These are phyloP conservation scores for Ascochyta pisi DNA, from an alignment of 2,329 filamentous ascomycete genomes.

Conservation along the genomic window DNA sequence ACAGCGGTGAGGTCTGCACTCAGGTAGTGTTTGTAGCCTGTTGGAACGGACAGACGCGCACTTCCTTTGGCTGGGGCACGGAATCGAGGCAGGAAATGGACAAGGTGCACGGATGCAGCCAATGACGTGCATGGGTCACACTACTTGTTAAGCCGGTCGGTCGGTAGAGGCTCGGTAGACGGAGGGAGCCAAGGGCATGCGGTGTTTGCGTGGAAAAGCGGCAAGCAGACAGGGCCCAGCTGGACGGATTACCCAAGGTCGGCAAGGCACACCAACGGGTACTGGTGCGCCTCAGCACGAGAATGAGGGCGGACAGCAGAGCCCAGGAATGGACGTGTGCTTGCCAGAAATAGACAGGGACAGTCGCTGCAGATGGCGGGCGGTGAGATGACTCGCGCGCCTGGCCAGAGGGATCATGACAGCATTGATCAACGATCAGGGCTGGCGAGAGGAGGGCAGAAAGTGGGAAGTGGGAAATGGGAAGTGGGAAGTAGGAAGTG, in stretches of 20 bases:
- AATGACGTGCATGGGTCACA: neutral
- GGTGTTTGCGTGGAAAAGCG: conserved; percentile 37
- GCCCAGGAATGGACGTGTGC: conserved; percentile 21
- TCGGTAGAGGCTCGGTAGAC: conserved; percentile 24
- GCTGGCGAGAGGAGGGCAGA: conserved; percentile 10
- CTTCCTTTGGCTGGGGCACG: neutral
- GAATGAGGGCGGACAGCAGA: conserved; percentile 36
- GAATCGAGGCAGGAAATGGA: neutral
- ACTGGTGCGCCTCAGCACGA: conserved; percentile 32
- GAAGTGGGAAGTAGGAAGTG: conserved; percentile 20
- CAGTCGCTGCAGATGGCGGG: conserved; percentile 28
- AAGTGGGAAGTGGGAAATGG: conserved; percentile 15
- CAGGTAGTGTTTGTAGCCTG: no score
- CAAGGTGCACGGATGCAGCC: neutral
- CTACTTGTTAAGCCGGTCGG: neutral
- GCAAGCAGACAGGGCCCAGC: conserved; percentile 31
- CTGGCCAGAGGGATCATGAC: conserved; percentile 39
- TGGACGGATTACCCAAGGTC: conserved; percentile 24
- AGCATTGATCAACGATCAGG: conserved; percentile 25
- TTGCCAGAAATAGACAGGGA: conserved; percentile 31
- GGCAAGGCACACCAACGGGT: conserved; percentile 9
- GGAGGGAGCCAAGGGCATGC: conserved; percentile 35
- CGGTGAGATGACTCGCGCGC: conserved; percentile 48
- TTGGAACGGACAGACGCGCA: neutral
- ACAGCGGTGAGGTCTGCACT: neutral